Evolutionary conservation across 176 grass and related monocot species (phyloP), one percentile per base, ranked within the genome.

Genomic region (Hordeum vulgare): DNA sequence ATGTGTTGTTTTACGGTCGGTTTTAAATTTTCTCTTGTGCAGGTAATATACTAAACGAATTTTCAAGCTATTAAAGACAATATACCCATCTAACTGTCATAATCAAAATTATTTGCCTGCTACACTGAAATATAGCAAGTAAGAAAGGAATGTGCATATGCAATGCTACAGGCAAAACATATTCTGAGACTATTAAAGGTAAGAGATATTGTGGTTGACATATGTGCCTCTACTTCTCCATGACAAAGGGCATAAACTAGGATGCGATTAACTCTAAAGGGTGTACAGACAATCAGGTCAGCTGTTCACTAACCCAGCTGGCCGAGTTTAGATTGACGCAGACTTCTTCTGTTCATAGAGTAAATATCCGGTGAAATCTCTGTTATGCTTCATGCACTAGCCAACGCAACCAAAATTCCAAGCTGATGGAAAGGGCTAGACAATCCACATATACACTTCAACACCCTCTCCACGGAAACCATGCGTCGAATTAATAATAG

Each of bases 201-300:
- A 74, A 74, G 66, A 61, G 51, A 78, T 34, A 84, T 57, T 69
- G 6, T 60, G 28, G 28, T 62, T 73, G 56, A 49, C 34, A 86
- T 53, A 81, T 18, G 57, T 66, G 41, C 68, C 23, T 72, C n/a
- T 25, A 18, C 23, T 64, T 11, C 20, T 72, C 65, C 64, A 34
- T 73, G 29, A 67, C 6, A 61, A 71, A 72, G 44, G 24, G 11
- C 9, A 67, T 1, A 81, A 86, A 75, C 9, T 9, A 65, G 24
- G 60, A 34, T 12, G 24, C 0, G 1, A 66, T 36, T 72, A 81
- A 44, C 35, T 81, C 40, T 58, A 59, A 66, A 54, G 14, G 75
- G 29, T 67, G 67, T 68, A 18, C 21, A 54, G 7, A 11, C 67
- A 3, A n/a, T 26, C 31, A 67, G 66, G 66, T 35, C 17, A 11